Evolutionary conservation across 1,284 basidiomycete species (phyloP), one percentile per base, ranked within the genome.

Genomic region (Pholiota adiposa): DNA sequence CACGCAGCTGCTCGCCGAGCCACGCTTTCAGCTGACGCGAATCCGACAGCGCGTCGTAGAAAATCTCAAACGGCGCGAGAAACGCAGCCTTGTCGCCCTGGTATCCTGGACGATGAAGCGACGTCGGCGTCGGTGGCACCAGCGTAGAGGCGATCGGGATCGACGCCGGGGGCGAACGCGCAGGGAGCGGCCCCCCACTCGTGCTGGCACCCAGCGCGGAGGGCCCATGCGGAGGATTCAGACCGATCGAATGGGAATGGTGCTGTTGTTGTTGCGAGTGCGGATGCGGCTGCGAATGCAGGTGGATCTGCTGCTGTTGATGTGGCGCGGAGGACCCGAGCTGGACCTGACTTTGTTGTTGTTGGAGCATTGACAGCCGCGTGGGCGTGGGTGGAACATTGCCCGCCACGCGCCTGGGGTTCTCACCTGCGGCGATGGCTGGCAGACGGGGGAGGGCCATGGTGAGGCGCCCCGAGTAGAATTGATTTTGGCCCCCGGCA

Each of bases 41-140:
- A 69, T 92, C 89, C 60, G 86, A 84, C 36, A 94, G 80, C 1
- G 90, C 86, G 61, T 91, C 88, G 67, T 92, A 93, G 73, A 93
- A 92, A 59, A 81, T 71, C 68, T 89, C 89, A 64, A 93, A 94
- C 1, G 89, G 89, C 0, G 87, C 83, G 52, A 93, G 75, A 71
- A 94, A 93, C 18, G 88, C 85, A 0, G 83, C 77, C 69, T 88
- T 89, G 66, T 89, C 87, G n/a, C 80, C 81, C 16, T 80, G 70
- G 66, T 84, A 86, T 3, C 81, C 79, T 1, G 85, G 81, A 49
- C 82, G 82, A 25, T 87, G 85, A 14, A 89, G 77, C 4, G 80
- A 76, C 9, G 81, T 81, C 0, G 88, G 89, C 1, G 89, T 90
- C 1, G 86, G 85, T 1, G 89, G 88, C 2, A 88, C 85, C 5